Evolutionary conservation across 2,329 filamentous ascomycete genomes (phyloP).

Genomic region (Neopestalotiopsis sp.): DNA sequence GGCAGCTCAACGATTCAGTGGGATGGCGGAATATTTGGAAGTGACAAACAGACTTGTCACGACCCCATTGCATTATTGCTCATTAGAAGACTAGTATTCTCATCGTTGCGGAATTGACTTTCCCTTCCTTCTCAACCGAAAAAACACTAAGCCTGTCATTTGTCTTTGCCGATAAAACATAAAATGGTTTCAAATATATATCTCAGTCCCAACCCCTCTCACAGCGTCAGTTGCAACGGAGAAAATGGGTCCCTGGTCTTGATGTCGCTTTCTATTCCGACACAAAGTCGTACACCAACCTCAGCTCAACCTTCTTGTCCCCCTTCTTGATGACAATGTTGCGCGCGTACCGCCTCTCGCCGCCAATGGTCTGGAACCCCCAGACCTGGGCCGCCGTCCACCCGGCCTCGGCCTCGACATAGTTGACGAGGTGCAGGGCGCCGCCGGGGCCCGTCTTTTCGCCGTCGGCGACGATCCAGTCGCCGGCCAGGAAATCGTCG

Average conservation of each 20-base stretch:
- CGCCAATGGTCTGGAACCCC: conserved; percentile 63
- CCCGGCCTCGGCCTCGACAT: conserved; percentile 53
- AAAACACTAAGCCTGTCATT: background rate
- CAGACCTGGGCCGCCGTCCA: conserved; percentile 65
- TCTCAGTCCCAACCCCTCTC: no score
- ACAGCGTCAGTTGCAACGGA: no score
- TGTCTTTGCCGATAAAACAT: no score
- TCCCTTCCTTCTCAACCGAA: background rate
- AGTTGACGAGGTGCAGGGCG: conserved; percentile 68
- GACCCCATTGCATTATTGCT: background rate
- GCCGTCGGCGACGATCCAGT: conserved; percentile 63
- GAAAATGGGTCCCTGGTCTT: no score
- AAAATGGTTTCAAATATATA: no score
- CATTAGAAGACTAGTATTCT: background rate
- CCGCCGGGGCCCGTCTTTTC: conserved; percentile 60
- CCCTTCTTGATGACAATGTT: conserved; percentile 61
- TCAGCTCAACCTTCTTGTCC: conserved; percentile 51
- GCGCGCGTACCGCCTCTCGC: conserved; percentile 57
- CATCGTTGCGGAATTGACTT: background rate
- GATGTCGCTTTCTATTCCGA: conserved; percentile 23
- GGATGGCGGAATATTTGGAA: background rate
- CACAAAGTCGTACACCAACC: conserved; percentile 62
- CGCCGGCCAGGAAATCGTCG: conserved; percentile 56
- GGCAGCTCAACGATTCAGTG: background rate
- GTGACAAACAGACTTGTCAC: background rate